phyloP scores from a whole-genome alignment of 352 stramenopile genomes.

The Poterioochromonas sp. region DNA sequence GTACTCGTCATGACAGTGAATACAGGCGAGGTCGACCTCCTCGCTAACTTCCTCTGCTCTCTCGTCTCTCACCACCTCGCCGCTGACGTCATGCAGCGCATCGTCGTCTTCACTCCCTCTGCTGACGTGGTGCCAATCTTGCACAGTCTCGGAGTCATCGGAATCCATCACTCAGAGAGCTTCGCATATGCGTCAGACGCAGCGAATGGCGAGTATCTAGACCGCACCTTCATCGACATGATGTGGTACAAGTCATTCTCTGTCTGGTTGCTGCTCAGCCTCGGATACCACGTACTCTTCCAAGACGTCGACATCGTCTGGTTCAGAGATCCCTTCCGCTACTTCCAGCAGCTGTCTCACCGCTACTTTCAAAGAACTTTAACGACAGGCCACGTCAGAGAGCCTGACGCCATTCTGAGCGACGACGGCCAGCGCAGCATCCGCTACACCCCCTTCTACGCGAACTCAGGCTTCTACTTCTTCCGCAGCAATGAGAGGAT shows the following conservation, averaged over 20 bases:
- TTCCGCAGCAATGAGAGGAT: slow-evolving; percentile 34
- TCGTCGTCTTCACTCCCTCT: slow-evolving; percentile 50
- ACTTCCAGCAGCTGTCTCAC: neutral
- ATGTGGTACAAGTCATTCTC: slow-evolving; percentile 61
- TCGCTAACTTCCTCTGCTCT: slow-evolving; percentile 26
- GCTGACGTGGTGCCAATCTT: slow-evolving; percentile 7
- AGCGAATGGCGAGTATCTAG: slow-evolving; percentile 47
- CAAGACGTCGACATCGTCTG: slow-evolving; percentile 27
- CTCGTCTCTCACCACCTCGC: slow-evolving; percentile 39
- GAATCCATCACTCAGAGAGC: neutral
- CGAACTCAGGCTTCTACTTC: slow-evolving; percentile 31
- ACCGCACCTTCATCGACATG: slow-evolving; percentile 54
- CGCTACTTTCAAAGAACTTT: neutral
- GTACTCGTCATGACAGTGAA: slow-evolving; percentile 36
- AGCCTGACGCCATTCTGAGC: neutral
- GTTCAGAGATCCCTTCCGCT: slow-evolving; percentile 19
- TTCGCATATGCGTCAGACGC: neutral
- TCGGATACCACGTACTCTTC: slow-evolving; percentile 10
- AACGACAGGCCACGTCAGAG: neutral
- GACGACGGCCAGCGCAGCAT: slow-evolving; percentile 25
- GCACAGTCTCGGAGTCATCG: neutral
- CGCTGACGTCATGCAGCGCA: neutral
- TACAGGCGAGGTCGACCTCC: slow-evolving; percentile 24
- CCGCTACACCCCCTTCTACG: slow-evolving; percentile 17
- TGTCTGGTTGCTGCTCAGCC: slow-evolving; percentile 45